Evolutionary conservation across 768 basidiomycete species (phyloP), one percentile per base, ranked within the genome.

Genomic region (Sistotremastrum niveocremeum): DNA sequence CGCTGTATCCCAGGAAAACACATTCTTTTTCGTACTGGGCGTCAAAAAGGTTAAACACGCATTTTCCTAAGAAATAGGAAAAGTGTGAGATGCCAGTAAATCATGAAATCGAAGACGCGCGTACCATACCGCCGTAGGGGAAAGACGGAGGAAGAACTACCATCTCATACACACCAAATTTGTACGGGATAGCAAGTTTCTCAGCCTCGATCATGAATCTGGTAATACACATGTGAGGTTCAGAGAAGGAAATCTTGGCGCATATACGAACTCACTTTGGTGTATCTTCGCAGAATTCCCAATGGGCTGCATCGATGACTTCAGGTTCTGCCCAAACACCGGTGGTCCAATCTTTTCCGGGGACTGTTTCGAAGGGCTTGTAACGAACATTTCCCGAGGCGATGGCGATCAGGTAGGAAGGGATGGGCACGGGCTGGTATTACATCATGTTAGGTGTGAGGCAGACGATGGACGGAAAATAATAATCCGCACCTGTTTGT

Each of bases 241-340:
- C 33, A 44, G 34, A 34, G 34, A 9, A 42, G n/a, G 37, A 7
- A 11, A 42, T 34, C n/a, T 29, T 34, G 48, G 11, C 12, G 34
- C 37, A 20, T 7, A 28, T 8, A 7, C 33, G 20, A 37, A 49
- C 57, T 45, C 39, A 89, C 84, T 73, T 74, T 10, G 79, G 74
- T 2, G 88, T 89, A 56, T 95, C 89, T 50, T 84, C 79, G 49
- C 73, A 77, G 57, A 98, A 98, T 60, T 98, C 93, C 76, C 83
- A 82, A 54, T 77, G 84, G 0, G 82, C 77, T 2, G 68, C 72
- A 0, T 88, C 79, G 49, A 95, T 73, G 32, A 81, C 59, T 53
- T 82, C 78, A 0, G 90, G 90, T 63, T 97, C 90, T 1, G 89
- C 79, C 93, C 93, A 97, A 4, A 91, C 73, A 1, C 93, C 93